Evolutionary conservation across 768 basidiomycete species (phyloP).

Genomic region (Pseudohyphozyma bogoriensis): DNA sequence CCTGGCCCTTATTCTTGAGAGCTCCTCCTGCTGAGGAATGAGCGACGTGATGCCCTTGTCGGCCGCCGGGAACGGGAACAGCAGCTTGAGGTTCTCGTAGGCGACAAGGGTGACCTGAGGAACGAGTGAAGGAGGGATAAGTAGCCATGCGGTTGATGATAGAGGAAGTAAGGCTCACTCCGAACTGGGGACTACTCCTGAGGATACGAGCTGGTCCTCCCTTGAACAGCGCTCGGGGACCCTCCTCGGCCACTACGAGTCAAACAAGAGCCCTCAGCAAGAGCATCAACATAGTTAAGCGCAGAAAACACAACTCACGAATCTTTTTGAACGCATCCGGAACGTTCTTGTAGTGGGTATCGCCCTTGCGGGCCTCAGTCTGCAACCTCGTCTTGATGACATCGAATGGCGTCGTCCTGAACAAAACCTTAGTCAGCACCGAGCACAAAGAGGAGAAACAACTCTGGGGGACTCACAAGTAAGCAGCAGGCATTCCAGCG

Average conservation of each 20-base stretch:
- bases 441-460: too few species aligned
- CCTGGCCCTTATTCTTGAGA: slow-evolving; percentile 78
- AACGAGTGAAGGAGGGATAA: neutral
- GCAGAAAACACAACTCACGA: slow-evolving; percentile 46
- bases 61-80: slow-evolving; percentile 33
- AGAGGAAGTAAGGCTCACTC: slow-evolving; percentile 47
- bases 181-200: slow-evolving; percentile 68
- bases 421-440: neutral
- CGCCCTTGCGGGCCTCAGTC: slow-evolving; percentile 80
- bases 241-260: slow-evolving; percentile 68
- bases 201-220: slow-evolving; percentile 79
- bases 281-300: neutral
- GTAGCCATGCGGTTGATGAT: slow-evolving; percentile 18
- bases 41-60: slow-evolving; percentile 14
- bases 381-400: slow-evolving; percentile 96
- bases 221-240: slow-evolving; percentile 80
- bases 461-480: slow-evolving; percentile 58
- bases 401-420: slow-evolving; percentile 46
- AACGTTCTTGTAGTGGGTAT: slow-evolving; percentile 83
- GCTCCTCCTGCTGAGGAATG: slow-evolving; percentile 45
- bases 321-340: slow-evolving; percentile 83
- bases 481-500: slow-evolving; percentile 93
- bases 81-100: slow-evolving; percentile 59
- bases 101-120: slow-evolving; percentile 23
- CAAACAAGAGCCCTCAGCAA: neutral